Evolutionary conservation across 495 filamentous ascomycete species (phyloP).

Genomic region (Talaromyces adpressus): DNA sequence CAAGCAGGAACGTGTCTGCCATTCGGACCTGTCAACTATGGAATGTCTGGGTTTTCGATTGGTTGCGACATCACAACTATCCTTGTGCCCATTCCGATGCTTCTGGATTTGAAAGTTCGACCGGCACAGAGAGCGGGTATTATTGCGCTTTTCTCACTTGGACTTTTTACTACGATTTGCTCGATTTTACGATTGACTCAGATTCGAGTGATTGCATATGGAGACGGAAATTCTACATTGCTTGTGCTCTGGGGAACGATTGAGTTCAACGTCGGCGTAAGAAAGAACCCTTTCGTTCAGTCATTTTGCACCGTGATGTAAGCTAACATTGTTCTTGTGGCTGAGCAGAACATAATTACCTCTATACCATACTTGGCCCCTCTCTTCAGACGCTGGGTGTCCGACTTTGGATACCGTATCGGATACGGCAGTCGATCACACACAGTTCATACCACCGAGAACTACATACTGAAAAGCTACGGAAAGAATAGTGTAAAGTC

Average conservation of each 20-base stretch:
- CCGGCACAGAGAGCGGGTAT: slow-evolving; percentile 44
- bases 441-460: slow-evolving; percentile 19
- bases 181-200: slow-evolving; percentile 48
- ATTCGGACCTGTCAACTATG: slow-evolving; percentile 44
- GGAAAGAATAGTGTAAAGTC: slow-evolving; percentile 17
- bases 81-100: slow-evolving; percentile 46
- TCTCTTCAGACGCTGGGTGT: slow-evolving; percentile 29
- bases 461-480: slow-evolving; percentile 29
- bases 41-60: slow-evolving; percentile 45
- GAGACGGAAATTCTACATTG: slow-evolving; percentile 51
- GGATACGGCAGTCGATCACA: slow-evolving; percentile 14
- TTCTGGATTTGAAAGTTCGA: slow-evolving; percentile 44
- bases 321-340: background rate
- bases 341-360: slow-evolving; percentile 37
- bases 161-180: slow-evolving; percentile 52
- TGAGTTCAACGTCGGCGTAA: slow-evolving; percentile 50
- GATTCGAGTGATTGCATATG: slow-evolving; percentile 43
- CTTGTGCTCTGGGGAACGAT: slow-evolving; percentile 52
- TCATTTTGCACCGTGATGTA: background rate
- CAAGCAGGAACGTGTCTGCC: slow-evolving; percentile 40
- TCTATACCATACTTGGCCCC: slow-evolving; percentile 41
- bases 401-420: slow-evolving; percentile 18
- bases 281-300: slow-evolving; percentile 1
- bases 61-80: slow-evolving; percentile 46
- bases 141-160: slow-evolving; percentile 48